These are phyloP conservation scores for Aspergillus niger DNA, from an alignment of 2,329 filamentous ascomycete genomes.

Conservation along the genomic window DNA sequence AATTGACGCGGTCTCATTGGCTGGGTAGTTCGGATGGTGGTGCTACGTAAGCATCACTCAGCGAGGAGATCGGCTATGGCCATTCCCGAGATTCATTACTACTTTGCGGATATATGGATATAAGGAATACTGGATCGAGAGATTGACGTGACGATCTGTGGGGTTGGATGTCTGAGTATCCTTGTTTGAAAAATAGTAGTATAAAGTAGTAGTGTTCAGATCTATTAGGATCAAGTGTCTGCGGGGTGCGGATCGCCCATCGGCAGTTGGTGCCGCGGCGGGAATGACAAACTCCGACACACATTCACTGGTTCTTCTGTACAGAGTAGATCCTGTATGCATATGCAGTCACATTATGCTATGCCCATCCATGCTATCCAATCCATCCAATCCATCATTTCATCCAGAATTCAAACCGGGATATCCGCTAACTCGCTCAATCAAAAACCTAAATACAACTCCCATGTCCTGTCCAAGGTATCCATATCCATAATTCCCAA, in stretches of 20 bases:
- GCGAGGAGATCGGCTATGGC: constrained; percentile 4
- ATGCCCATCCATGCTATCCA: neutral
- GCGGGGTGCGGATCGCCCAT: neutral
- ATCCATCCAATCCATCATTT: neutral
- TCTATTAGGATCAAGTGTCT: neutral
- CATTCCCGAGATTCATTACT: neutral
- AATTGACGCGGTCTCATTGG: neutral
- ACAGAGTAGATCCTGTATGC: neutral
- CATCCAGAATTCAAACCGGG: constrained; percentile 13
- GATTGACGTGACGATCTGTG: neutral
- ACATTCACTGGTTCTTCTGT: neutral
- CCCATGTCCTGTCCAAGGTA: constrained; percentile 3
- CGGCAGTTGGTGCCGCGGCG: neutral
- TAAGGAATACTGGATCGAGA: too few species aligned
- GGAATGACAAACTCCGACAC: constrained; percentile 1
- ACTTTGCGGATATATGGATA: too few species aligned
- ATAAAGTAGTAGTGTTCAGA: neutral
- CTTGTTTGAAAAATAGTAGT: too few species aligned
- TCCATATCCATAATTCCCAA: too few species aligned
- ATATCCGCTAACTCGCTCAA: constrained; percentile 31
- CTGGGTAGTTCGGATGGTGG: neutral
- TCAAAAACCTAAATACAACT: constrained; percentile 16
- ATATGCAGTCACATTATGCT: too few species aligned
- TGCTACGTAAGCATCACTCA: constrained; percentile 7
- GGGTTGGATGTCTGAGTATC: too few species aligned